Percentiles rank a stretch among this genome's conserved stretches.
phyloP scores from a whole-genome alignment of 805 yeast species.

The Lachancea nothofagi region DNA sequence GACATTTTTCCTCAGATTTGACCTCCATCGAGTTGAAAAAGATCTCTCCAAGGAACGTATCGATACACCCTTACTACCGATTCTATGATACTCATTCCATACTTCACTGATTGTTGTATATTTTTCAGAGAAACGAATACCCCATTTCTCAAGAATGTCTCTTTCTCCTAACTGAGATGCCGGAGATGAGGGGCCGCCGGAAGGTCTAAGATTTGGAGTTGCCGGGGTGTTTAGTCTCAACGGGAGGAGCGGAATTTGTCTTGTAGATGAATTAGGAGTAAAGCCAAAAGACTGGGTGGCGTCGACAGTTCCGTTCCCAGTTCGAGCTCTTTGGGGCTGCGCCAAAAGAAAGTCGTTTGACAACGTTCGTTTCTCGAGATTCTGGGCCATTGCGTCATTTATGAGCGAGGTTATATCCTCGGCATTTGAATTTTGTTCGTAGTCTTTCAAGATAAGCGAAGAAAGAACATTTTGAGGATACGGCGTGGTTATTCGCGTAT shows the following conservation, averaged over 20 bases:
- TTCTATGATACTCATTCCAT: constrained; percentile 15
- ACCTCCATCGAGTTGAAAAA: constrained; percentile 15
- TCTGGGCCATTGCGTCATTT: constrained; percentile 9
- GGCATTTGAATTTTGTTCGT: constrained; percentile 3
- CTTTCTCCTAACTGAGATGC: constrained; percentile 10
- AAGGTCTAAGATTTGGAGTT: constrained; percentile 4
- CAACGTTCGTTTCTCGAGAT: constrained; percentile 8
- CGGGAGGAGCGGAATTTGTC: constrained; percentile 3
- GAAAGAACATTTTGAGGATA: constrained; percentile 5
- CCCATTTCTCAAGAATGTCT: constrained; percentile 14
- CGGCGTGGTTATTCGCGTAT: constrained; percentile 1
- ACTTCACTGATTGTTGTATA: constrained; percentile 12
- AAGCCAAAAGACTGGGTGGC: background rate
- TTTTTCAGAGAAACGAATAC: constrained; percentile 14
- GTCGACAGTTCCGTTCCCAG: background rate
- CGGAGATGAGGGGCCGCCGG: constrained; percentile 3
- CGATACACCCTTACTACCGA: constrained; percentile 13
- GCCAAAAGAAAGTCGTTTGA: constrained; percentile 9
- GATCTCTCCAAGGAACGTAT: constrained; percentile 11
- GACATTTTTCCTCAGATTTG: constrained; percentile 13
- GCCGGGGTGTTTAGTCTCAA: constrained; percentile 6
- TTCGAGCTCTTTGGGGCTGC: constrained; percentile 5
- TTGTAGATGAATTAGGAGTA: background rate
- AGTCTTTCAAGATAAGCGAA: constrained; percentile 2
- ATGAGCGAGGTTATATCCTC: constrained; percentile 8